Conservation (phyloP, 1,284 basidiomycete genomes). For the Rhodotorula mucilaginosa region DNA sequence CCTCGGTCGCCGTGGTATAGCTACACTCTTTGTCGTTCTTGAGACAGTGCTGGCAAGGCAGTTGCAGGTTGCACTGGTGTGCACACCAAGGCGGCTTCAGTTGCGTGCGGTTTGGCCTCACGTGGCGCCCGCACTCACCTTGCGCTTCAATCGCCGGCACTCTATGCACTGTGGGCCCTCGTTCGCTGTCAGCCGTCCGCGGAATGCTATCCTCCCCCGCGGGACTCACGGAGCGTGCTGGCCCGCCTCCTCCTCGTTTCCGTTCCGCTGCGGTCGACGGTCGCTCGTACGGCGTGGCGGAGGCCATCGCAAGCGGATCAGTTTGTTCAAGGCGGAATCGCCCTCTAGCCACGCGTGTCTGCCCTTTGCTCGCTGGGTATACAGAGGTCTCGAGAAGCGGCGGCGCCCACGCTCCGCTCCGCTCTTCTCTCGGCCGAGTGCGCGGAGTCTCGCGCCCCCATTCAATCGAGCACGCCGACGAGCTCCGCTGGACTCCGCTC, state of each 20-base stretch:
- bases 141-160: background rate
- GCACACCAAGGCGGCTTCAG: background rate
- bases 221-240: background rate
- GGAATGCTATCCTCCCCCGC: background rate
- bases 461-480: too few species aligned
- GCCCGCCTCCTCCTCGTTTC: background rate
- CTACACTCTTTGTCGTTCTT: conserved; percentile 1
- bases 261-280: background rate
- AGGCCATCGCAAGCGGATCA: background rate
- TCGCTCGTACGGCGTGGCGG: background rate
- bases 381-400: too few species aligned
- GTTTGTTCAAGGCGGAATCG: too few species aligned
- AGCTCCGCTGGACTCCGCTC: too few species aligned
- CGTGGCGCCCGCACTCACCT: background rate
- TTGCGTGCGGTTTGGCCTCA: background rate
- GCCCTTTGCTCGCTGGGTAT: too few species aligned
- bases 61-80: background rate
- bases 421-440: too few species aligned
- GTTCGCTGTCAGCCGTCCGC: background rate
- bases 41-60: conserved; percentile 1
- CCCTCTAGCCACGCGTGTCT: too few species aligned
- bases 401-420: too few species aligned
- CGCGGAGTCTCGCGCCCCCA: too few species aligned
- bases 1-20: background rate
- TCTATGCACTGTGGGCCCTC: background rate